phyloP scores from a whole-genome alignment of 345 rosid species.

The Eucalyptus decipiens region DNA sequence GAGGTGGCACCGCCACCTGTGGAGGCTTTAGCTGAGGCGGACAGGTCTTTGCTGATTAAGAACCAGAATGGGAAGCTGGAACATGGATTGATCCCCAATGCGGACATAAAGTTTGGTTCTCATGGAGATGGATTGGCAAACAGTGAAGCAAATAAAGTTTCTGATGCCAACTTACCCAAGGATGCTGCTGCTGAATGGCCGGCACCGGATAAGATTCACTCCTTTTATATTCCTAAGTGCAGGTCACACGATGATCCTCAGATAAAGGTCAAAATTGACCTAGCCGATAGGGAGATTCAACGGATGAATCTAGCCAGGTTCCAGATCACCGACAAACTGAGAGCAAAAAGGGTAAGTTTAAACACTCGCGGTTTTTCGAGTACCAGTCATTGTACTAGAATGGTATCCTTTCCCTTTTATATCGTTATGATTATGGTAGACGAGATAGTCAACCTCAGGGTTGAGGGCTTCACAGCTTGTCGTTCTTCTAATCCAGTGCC shows the following conservation, averaged over 20 bases:
- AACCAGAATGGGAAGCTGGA: conserved; percentile 44
- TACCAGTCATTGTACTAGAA: not conserved
- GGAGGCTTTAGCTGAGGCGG: conserved; percentile 26
- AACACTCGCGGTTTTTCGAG: not conserved
- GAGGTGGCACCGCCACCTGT: conserved; percentile 56
- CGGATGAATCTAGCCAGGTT: conserved; percentile 28
- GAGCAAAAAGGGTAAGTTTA: conserved; percentile 49
- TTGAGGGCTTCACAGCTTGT: not conserved
- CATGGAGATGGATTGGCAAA: conserved; percentile 31
- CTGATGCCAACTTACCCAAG: conserved; percentile 34
- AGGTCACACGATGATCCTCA: conserved; percentile 50
- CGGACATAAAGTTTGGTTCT: conserved; percentile 45
- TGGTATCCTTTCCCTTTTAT: not conserved
- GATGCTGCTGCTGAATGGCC: conserved; percentile 87
- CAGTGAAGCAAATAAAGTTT: conserved; percentile 27
- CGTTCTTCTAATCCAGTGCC: not conserved
- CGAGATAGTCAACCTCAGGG: not conserved
- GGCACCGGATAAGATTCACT: conserved; percentile 42
- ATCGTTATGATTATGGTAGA: not conserved
- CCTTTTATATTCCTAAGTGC: conserved; percentile 48
- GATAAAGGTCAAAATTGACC: conserved; percentile 49
- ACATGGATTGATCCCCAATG: conserved; percentile 10
- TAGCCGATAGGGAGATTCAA: conserved; percentile 47
- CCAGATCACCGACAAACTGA: conserved; percentile 28
- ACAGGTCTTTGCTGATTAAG: conserved; percentile 8